These are phyloP conservation scores for Fragosphaeria purpurea DNA, from an alignment of 2,329 filamentous ascomycete species.

Conservation along the genomic window DNA sequence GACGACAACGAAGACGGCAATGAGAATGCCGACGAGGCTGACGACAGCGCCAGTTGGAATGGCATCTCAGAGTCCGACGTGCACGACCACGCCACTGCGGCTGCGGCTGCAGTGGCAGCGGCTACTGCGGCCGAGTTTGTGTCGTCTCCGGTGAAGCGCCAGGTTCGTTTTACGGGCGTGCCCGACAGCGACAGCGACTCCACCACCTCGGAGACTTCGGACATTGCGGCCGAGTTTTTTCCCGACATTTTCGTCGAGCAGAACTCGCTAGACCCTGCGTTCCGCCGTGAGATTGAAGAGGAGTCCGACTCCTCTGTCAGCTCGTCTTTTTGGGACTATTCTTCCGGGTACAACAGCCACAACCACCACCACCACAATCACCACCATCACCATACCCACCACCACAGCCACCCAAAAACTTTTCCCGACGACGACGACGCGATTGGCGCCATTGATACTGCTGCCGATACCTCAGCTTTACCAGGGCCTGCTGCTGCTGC, in stretches of 20 bases:
- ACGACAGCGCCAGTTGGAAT: constrained; percentile 35
- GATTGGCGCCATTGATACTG: constrained; percentile 4
- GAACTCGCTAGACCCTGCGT: constrained; percentile 58
- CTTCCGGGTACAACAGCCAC: constrained; percentile 30
- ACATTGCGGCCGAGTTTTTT: constrained; percentile 56
- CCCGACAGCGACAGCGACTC: constrained; percentile 58
- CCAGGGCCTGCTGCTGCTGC: neutral
- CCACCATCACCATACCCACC: neutral
- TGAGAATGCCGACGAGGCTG: constrained; percentile 35
- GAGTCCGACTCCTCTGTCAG: constrained; percentile 47
- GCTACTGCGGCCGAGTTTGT: constrained; percentile 13
- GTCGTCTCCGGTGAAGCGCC: constrained; percentile 37
- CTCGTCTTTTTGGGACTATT: constrained; percentile 55
- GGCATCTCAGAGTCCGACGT: constrained; percentile 31
- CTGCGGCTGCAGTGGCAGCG: constrained; percentile 6
- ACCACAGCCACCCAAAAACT: constrained; percentile 16
- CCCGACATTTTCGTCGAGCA: constrained; percentile 72
- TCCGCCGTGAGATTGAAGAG: constrained; percentile 67
- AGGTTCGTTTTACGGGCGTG: constrained; percentile 64
- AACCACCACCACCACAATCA: neutral
- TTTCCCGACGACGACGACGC: constrained; percentile 21
- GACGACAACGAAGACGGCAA: constrained; percentile 27
- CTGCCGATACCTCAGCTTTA: neutral
- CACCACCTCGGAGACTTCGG: constrained; percentile 45
- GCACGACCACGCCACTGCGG: constrained; percentile 5